Evolutionary conservation across 495 filamentous ascomycete genomes (phyloP), one percentile per base, ranked within the genome.

Genomic region (Acidomyces sp.): DNA sequence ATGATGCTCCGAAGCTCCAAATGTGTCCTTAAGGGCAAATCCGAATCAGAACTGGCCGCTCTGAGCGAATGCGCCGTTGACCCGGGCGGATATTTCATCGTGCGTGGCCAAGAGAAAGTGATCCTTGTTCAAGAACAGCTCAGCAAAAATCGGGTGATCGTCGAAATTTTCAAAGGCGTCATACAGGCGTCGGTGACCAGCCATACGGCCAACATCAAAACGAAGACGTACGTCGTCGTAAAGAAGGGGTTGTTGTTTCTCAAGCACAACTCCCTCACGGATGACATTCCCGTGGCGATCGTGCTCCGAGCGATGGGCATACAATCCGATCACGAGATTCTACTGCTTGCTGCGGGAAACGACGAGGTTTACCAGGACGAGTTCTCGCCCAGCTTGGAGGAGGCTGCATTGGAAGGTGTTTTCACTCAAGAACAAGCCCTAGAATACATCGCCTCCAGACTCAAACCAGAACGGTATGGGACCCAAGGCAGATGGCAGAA

Each of bases 61-160:
- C 74, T 94, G 53, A 85, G 90, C 49, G 90, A 99, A 60, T 99
- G 90, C 55, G 81, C 90, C 2, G 67, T 96, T 19, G 90, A 99
- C 60, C 90, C 92, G 1, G 90, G 90, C 39, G 90, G 90, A 20
- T 99, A 99, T 59, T 99, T 99, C 55, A 83, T 85, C 43, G 74
- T 83, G 33, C 73, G 76, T 48, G 80, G 80, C 6, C 82, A 80
- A 34, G 90, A 99, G 53, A 96, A 96, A 65, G 90, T 96, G 35
- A 96, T 99, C 55, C 71, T 99, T 11, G 87, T 96, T 24, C 90
- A 96, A 58, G 90, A 99, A 51, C 90, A 96, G 60, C 64, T 96
- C 55, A 96, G 88, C 68, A 96, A 96, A 67, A 99, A 99, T 62
- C 72, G 90, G 64, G 84, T 96, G 43, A 93, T 99, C 55, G 86